These are phyloP conservation scores for Chytriomyces sp. DNA, from an alignment of 192 early-diverging fungal genomes.

Conservation along the genomic window DNA sequence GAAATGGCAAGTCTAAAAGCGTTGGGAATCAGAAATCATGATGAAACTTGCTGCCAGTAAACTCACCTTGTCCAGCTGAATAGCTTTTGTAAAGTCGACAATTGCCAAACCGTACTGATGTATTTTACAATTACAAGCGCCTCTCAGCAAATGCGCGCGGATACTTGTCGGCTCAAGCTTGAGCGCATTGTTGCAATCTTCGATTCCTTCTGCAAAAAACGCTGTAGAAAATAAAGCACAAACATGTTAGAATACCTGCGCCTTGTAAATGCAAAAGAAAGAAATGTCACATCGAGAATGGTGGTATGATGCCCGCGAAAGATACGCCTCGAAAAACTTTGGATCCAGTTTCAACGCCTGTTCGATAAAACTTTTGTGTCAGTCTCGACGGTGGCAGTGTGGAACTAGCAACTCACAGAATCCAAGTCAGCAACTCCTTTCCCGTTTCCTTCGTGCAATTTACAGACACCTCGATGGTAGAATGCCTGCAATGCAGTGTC, in stretches of 20 bases:
- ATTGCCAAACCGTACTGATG: conserved; percentile 47
- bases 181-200: conserved; percentile 58
- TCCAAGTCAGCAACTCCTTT: conserved; percentile 49
- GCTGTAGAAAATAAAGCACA: background rate
- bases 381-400: background rate
- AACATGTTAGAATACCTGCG: too few relatives aligned
- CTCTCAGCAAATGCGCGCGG: conserved; percentile 52
- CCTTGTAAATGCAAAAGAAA: too few relatives aligned
- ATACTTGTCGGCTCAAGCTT: conserved; percentile 61
- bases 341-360: conserved; percentile 50
- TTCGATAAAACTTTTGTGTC: background rate
- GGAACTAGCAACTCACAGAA: background rate
- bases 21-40: background rate
- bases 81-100: conserved; percentile 54
- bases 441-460: conserved; percentile 46
- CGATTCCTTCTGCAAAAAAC: conserved; percentile 43
- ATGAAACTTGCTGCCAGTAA: background rate
- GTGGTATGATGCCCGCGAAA: conserved; percentile 56
- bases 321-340: conserved; percentile 60
- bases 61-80: conserved; percentile 49
- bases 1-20: conserved; percentile 44
- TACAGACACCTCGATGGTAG: conserved; percentile 59
- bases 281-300: conserved; percentile 42
- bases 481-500: conserved; percentile 42
- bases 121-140: conserved; percentile 56